Conservation (phyloP, 2,329 filamentous ascomycete genomes). For the Gremmenia infestans region DNA sequence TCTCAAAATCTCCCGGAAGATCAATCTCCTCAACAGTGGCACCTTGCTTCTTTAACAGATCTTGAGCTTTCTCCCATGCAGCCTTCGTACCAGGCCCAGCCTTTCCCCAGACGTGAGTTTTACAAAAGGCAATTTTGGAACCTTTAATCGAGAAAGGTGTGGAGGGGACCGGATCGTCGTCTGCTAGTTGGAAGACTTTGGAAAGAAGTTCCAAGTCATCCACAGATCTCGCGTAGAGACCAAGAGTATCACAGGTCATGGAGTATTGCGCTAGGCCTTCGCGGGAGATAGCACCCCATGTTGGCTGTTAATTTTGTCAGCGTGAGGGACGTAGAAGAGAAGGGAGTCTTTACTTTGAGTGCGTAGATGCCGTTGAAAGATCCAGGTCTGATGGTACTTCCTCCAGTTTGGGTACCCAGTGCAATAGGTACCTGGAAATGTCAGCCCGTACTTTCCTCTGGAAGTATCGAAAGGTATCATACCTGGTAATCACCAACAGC, state of each 20-base stretch:
- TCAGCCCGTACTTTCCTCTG: not conserved
- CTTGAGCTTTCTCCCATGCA: constrained; percentile 38
- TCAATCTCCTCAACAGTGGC: constrained; percentile 52
- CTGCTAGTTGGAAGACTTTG: constrained; percentile 48
- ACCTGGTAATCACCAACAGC: constrained; percentile 61
- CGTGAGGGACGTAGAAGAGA: not conserved
- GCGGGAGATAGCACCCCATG: constrained; percentile 56
- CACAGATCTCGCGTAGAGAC: constrained; percentile 53
- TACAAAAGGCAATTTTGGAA: constrained; percentile 49
- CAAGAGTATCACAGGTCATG: constrained; percentile 56
- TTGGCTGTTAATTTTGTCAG: constrained; percentile 37
- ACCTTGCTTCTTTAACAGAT: constrained; percentile 41
- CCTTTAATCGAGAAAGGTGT: constrained; percentile 37
- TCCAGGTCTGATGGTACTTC: constrained; percentile 58
- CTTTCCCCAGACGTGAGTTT: constrained; percentile 47
- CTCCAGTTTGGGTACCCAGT: constrained; percentile 62
- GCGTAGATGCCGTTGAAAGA: constrained; percentile 62
- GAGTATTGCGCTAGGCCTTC: constrained; percentile 58
- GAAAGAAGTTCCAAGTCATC: constrained; percentile 54
- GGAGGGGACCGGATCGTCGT: constrained; percentile 38
- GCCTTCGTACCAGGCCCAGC: constrained; percentile 40
- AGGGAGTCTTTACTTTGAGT: constrained; percentile 41
- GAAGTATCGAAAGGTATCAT: not conserved
- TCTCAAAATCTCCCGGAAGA: constrained; percentile 45
- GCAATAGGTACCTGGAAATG: constrained; percentile 41